Evolutionary conservation across 1,284 basidiomycete genomes (phyloP), one percentile per base, ranked within the genome.

Genomic region (Heterobasidion occidentale): DNA sequence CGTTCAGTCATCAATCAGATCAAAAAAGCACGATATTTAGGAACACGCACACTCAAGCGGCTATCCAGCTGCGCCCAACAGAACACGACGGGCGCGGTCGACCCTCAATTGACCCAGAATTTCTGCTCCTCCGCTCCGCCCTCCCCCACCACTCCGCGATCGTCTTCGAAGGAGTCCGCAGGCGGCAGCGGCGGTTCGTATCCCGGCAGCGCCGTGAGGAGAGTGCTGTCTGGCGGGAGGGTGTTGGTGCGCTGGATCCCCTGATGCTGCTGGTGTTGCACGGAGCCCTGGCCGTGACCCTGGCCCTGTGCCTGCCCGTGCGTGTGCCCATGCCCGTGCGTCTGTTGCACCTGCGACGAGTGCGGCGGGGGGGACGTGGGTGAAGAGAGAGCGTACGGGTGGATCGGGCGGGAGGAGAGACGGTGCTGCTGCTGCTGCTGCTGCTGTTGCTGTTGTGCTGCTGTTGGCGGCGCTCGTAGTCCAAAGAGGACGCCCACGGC

Each of bases 191-290:
- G 45, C 19, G 70, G 62, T 58, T 70, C 68, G 53, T 76, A 79
- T n/a, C 76, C 73, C 11, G 75, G 71, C 45, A 78, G 65, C 35
- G 78, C 76, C 51, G 77, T 79, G 59, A 81, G 67, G 50, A 81
- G 72, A 8, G 78, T 80, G 63, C 76, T 78, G 61, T 78, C 73
- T 33, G 73, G 65, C 35, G 78, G 73, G 36, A 80, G 69, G 38
- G 71, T 64, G 62, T 70, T 71, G 53, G 63, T 63, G 2, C 69
- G 51, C 4, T 27, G 27, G 1, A 27, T 27, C 5, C 27, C 27
- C 27, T 27, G 27, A 27, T 27, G 27, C 27, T 27, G 27, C 11
- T 58, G 56, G 12, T 27, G 47, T 27, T 49, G 47, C 12, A 49
- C 47, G n/a, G 47, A 49, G 12, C 12, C 12, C 14, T 49, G 47